phyloP scores from a whole-genome alignment of 176 grass and related monocot species.

The Hordeum marinum region DNA sequence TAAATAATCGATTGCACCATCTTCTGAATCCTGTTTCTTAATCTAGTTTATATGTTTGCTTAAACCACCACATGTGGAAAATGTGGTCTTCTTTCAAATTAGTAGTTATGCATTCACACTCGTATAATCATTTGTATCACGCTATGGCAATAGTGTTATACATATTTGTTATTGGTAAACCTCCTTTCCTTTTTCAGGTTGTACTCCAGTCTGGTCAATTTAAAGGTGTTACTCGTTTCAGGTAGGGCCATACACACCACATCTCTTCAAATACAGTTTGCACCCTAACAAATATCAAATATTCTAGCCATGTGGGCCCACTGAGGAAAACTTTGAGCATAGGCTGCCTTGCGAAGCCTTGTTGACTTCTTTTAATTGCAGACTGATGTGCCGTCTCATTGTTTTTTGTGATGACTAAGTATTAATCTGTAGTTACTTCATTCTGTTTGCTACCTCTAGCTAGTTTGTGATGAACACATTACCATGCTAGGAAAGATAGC shows the following conservation, averaged over 20 bases:
- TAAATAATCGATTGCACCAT: neutral
- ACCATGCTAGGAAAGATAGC: neutral
- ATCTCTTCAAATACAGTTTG: neutral
- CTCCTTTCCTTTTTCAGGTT: slow-evolving; percentile 49
- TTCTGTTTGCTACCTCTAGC: neutral
- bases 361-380: neutral
- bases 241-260: slow-evolving; percentile 30
- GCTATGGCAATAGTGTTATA: neutral
- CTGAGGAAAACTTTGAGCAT: neutral
- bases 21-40: neutral
- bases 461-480: slow-evolving; percentile 9
- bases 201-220: slow-evolving; percentile 76
- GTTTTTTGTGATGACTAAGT: neutral
- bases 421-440: neutral
- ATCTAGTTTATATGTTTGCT: slow-evolving; percentile 6
- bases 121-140: neutral
- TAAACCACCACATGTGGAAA: neutral
- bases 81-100: neutral
- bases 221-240: slow-evolving; percentile 67
- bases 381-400: neutral
- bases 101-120: neutral
- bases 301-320: neutral
- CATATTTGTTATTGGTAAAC: neutral
- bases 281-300: neutral
- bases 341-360: neutral